Percentiles rank a stretch among this genome's conserved stretches.
phyloP scores from a whole-genome alignment of 148 eudicot genomes.

The Dianthus caryophyllus region DNA sequence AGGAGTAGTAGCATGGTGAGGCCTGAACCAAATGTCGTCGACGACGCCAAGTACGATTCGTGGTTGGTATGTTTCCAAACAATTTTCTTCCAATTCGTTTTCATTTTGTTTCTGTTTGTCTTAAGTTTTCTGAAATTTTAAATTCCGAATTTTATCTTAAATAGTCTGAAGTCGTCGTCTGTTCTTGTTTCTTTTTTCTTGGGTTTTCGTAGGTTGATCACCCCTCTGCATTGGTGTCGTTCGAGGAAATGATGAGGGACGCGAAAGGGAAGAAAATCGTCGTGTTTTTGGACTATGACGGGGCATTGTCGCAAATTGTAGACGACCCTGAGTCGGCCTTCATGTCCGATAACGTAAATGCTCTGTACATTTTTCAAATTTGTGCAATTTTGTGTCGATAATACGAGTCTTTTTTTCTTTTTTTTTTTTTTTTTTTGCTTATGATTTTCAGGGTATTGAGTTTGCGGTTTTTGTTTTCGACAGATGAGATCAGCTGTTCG shows the following conservation, averaged over 20 bases:
- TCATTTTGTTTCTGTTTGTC: not conserved
- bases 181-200: no score
- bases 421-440: no score
- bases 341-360: constrained; percentile 68
- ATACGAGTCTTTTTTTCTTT: no score
- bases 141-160: no score
- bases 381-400: no score
- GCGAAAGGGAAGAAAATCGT: constrained; percentile 61
- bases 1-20: constrained; percentile 26
- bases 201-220: constrained; percentile 46
- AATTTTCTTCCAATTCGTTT: no score
- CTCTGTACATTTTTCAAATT: no score
- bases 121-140: no score
- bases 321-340: constrained; percentile 77
- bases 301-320: constrained; percentile 83
- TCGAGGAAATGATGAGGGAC: constrained; percentile 42
- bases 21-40: constrained; percentile 26
- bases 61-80: constrained; percentile 31
- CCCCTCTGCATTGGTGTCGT: constrained; percentile 67
- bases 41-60: constrained; percentile 23
- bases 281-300: constrained; percentile 86
- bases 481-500: constrained; percentile 80
- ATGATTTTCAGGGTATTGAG: no score
- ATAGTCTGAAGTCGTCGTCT: not conserved
- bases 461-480: not conserved